Evolutionary conservation across 352 stramenopile genomes (phyloP).

Genomic region (Phytopythium mirpurense): DNA sequence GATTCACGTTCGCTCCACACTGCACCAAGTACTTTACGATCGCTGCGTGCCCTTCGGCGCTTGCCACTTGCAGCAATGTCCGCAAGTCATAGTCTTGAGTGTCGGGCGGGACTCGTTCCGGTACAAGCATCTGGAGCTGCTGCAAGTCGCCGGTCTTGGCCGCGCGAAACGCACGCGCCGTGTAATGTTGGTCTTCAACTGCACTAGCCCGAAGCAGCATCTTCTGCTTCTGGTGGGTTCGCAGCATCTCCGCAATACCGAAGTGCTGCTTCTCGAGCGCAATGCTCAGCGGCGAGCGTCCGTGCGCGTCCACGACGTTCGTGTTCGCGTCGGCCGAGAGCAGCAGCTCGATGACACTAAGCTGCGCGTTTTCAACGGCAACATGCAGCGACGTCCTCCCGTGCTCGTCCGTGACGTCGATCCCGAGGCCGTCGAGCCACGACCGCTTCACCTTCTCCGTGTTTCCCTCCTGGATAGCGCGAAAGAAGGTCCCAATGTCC

Average conservation of each 20-base stretch:
- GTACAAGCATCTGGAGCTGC: constrained; percentile 46
- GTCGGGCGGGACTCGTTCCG: constrained; percentile 47
- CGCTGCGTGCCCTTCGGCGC: constrained; percentile 51
- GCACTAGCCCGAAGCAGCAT: constrained; percentile 19
- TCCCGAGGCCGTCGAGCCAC: constrained; percentile 57
- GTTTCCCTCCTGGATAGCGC: constrained; percentile 53
- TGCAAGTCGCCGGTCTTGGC: constrained; percentile 48
- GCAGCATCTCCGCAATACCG: constrained; percentile 58
- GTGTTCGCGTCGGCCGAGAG: constrained; percentile 64
- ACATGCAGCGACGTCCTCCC: constrained; percentile 74
- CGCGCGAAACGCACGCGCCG: constrained; percentile 49
- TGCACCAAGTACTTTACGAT: constrained; percentile 63
- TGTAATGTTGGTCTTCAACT: constrained; percentile 33
- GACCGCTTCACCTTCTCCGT: constrained; percentile 71
- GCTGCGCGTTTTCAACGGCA: constrained; percentile 61
- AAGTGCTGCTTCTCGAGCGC: constrained; percentile 54
- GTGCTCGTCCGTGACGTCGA: constrained; percentile 48
- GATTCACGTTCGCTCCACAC: constrained; percentile 69
- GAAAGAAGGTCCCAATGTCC: constrained; percentile 48
- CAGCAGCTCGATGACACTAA: constrained; percentile 71
- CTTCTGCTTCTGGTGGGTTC: constrained; percentile 50
- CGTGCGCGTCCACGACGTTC: constrained; percentile 42
- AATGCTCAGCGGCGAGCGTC: constrained; percentile 62
- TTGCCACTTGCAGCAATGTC: constrained; percentile 69
- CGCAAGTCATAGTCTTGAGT: constrained; percentile 74